Evolutionary conservation across 108 stramenopile species (phyloP).

Genomic region (Cyclotella kingstonii): DNA sequence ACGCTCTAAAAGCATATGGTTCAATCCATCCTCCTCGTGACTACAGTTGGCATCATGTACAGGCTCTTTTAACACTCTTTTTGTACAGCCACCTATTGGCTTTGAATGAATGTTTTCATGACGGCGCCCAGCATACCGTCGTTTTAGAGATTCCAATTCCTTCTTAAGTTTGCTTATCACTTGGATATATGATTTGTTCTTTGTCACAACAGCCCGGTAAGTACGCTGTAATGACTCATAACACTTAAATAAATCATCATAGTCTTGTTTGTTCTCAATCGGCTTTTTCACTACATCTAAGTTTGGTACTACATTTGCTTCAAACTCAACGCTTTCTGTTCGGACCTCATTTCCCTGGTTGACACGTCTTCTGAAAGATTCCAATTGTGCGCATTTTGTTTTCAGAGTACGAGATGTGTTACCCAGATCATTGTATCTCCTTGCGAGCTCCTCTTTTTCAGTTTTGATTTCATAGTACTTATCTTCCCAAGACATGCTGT

Average conservation of each 20-base stretch:
- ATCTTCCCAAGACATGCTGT: constrained; percentile 9
- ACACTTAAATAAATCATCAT: constrained; percentile 23
- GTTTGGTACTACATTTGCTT: not conserved
- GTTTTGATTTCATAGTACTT: constrained; percentile 4
- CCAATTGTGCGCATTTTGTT: constrained; percentile 17
- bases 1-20: not conserved
- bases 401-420: not conserved
- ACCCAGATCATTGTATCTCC: not conserved
- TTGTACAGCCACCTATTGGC: constrained; percentile 1
- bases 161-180: constrained; percentile 24
- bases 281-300: not conserved
- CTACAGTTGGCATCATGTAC: not conserved
- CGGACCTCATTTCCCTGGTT: not conserved
- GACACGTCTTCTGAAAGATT: not conserved
- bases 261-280: not conserved
- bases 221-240: constrained; percentile 13
- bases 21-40: not conserved
- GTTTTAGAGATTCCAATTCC: constrained; percentile 26
- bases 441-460: constrained; percentile 12
- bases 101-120: not conserved
- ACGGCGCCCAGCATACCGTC: not conserved
- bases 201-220: constrained; percentile 5
- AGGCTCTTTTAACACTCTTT: not conserved
- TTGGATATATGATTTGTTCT: constrained; percentile 29
- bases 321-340: not conserved